These are phyloP conservation scores for Neurospora cerealis DNA, from an alignment of 495 filamentous ascomycete genomes.

Conservation along the genomic window DNA sequence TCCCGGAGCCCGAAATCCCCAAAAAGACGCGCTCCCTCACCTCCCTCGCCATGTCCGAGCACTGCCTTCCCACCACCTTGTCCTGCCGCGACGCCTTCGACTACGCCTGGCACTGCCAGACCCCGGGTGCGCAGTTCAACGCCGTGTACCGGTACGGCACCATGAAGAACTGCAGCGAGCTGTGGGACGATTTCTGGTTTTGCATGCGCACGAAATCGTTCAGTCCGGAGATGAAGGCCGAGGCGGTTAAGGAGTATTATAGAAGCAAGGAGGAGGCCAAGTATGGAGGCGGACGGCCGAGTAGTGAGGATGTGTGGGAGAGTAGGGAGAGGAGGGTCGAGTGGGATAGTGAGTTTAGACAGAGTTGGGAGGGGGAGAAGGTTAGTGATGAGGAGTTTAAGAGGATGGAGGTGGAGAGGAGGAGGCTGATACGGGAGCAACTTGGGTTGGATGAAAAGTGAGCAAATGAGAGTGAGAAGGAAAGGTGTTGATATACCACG, in stretches of 20 bases:
- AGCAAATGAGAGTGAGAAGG: not conserved
- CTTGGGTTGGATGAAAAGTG: constrained; percentile 21
- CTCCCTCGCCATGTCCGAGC: constrained; percentile 36
- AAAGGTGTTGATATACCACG: not conserved
- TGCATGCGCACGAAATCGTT: constrained; percentile 74
- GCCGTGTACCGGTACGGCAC: constrained; percentile 74
- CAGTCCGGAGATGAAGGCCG: constrained; percentile 38
- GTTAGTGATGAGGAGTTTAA: constrained; percentile 47
- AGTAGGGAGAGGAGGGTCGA: constrained; percentile 43
- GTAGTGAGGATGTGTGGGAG: constrained; percentile 91
- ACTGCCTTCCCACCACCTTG: constrained; percentile 68
- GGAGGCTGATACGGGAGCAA: constrained; percentile 26
- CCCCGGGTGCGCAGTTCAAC: constrained; percentile 75
- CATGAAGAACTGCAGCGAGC: constrained; percentile 61
- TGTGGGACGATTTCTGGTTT: constrained; percentile 88
- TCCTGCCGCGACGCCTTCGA: constrained; percentile 89
- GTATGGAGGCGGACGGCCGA: constrained; percentile 55
- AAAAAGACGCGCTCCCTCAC: constrained; percentile 7
- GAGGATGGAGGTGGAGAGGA: constrained; percentile 41
- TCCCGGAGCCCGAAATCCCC: constrained; percentile 4
- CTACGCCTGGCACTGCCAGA: constrained; percentile 89
- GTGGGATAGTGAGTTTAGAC: constrained; percentile 33
- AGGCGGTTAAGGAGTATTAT: constrained; percentile 60
- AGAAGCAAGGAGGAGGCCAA: constrained; percentile 55
- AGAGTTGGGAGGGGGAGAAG: constrained; percentile 40